Evolutionary conservation across 495 filamentous ascomycete genomes (phyloP), one percentile per base, ranked within the genome.

Genomic region (Letharia lupina): DNA sequence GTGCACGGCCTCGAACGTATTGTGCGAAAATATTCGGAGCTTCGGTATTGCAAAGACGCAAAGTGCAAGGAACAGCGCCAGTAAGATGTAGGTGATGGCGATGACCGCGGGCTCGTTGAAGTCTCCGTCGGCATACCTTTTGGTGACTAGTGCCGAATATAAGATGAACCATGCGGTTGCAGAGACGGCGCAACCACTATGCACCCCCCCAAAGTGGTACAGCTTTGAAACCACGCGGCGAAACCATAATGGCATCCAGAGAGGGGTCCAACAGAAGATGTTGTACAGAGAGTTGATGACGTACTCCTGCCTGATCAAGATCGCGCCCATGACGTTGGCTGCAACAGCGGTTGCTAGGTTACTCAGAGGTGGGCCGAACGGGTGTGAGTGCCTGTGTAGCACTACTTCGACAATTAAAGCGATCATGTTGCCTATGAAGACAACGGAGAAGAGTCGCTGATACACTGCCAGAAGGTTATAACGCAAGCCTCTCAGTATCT

Each of bases 131-230:
- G 61, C 61, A 66, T 78, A 80, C 40, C 83, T 67, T 72, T 73
- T 76, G 7, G 84, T 82, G 50, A 84, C 73, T n/a, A 81, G 65
- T 31, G 75, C 76, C 23, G 84, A 80, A 47, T 83, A 81, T 62
- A 82, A 81, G 35, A 85, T 69, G 74, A 89, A 91, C 90, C 90
- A 94, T 37, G 86, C 72, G 0, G 86, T 80, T 3, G 87, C 82
- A 18, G 86, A 85, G 5, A 89, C 78, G 31, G 86, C 89, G 60
- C 87, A 87, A 28, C 87, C 87, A 68, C 83, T 88, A 71, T 93
- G 90, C 11, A 91, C 79, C 20, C 90, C 90, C 40, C 90, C 90
- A 73, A 88, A 88, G 50, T 89, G 85, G 72, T 91, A 92, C 5
- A 90, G 79, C 70, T 91, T 90, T 40, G 89, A 87, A 0, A 83